Evolutionary conservation across 768 basidiomycete genomes (phyloP).

Genomic region (Pleurotus platypus): DNA sequence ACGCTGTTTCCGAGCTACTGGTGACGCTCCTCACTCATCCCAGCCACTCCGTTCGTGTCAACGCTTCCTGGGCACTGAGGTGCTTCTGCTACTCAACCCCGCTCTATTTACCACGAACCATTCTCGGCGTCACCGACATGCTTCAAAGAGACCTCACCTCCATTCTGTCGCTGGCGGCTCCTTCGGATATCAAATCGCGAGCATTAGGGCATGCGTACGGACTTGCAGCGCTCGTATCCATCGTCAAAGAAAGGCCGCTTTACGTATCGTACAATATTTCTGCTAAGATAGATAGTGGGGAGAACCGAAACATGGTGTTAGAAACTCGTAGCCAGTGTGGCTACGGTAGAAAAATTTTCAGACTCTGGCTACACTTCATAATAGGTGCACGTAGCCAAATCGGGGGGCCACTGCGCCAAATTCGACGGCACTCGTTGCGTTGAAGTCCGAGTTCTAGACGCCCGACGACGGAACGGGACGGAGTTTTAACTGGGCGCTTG

Average conservation of each 20-base stretch:
- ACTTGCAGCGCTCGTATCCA: conserved; percentile 80
- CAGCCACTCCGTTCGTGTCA: conserved; percentile 81
- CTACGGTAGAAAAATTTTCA: too few relatives aligned
- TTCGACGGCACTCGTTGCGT: too few relatives aligned
- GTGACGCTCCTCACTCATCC: conserved; percentile 85
- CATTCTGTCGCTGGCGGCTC: conserved; percentile 67
- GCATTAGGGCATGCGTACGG: conserved; percentile 89
- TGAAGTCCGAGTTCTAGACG: too few relatives aligned
- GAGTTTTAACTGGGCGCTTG: too few relatives aligned
- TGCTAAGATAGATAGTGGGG: conserved; percentile 58
- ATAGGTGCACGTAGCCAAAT: too few relatives aligned
- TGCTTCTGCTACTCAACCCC: conserved; percentile 92
- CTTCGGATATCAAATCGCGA: conserved; percentile 66
- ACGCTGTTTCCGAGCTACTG: conserved; percentile 81
- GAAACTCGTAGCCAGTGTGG: too few relatives aligned
- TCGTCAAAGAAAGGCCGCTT: conserved; percentile 82
- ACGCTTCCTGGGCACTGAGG: conserved; percentile 82
- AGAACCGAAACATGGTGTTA: too few relatives aligned
- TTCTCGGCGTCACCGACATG: conserved; percentile 74
- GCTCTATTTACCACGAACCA: conserved; percentile 74
- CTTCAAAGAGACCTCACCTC: conserved; percentile 80
- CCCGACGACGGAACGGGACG: too few relatives aligned
- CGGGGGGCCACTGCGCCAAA: too few relatives aligned
- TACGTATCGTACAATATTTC: conserved; percentile 94
- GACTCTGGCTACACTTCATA: too few relatives aligned